Percentiles rank a stretch among this genome's conserved stretches.
Evolutionary conservation across 2,329 filamentous ascomycete genomes (phyloP).

Genomic region (Boeremia lycopersici): DNA sequence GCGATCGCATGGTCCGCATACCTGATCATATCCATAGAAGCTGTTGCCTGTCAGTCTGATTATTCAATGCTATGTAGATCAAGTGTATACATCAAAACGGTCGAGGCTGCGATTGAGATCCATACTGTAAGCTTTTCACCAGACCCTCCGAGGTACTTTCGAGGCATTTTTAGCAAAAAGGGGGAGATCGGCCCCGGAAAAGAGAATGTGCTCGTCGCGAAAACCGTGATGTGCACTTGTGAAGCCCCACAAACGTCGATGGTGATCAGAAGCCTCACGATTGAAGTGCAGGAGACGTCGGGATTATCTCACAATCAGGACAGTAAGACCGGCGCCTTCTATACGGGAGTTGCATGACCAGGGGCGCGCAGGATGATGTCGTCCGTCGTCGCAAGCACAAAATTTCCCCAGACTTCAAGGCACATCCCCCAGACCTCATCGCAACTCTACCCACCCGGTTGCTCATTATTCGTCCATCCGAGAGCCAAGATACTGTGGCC

Average conservation of each 20-base stretch:
- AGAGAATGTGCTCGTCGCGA: no score
- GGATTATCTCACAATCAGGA: no score
- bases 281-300: no score
- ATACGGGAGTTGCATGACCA: no score
- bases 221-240: no score
- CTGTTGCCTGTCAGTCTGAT: not conserved
- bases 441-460: not conserved
- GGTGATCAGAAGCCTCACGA: no score
- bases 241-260: no score
- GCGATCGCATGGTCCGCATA: not conserved
- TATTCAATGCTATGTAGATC: not conserved
- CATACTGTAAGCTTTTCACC: slow-evolving; percentile 58
- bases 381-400: not conserved
- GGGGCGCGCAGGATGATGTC: not conserved
- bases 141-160: slow-evolving; percentile 58
- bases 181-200: no score
- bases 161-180: slow-evolving; percentile 43
- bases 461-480: not conserved
- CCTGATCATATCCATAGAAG: slow-evolving; percentile 54
- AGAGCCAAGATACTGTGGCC: not conserved
- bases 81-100: slow-evolving; percentile 49
- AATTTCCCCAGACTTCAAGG: slow-evolving; percentile 11
- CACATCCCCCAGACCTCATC: slow-evolving; percentile 10
- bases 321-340: no score
- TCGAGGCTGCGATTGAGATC: slow-evolving; percentile 59